These are phyloP conservation scores for Canariomyces notabilis DNA, from an alignment of 2,329 filamentous ascomycete genomes.

Conservation along the genomic window DNA sequence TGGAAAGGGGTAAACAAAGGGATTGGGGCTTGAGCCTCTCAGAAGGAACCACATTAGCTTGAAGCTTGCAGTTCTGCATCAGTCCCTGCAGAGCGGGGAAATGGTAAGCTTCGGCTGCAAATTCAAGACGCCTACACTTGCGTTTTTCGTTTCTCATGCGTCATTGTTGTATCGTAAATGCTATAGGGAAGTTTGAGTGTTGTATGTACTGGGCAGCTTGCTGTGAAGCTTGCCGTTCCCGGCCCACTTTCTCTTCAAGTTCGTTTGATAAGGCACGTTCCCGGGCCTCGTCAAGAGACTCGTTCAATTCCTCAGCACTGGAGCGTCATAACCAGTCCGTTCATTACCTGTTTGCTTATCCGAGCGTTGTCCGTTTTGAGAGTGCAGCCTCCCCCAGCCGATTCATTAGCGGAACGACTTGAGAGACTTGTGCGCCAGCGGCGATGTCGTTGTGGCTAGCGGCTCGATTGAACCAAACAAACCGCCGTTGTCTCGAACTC, in stretches of 20 bases:
- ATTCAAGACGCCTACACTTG: no score
- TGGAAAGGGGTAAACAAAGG: no score
- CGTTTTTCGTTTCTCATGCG: neutral
- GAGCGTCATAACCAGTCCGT: constrained; percentile 3
- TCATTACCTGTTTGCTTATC: neutral
- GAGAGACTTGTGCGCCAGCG: constrained; percentile 42
- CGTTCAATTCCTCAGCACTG: neutral
- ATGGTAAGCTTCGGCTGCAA: no score
- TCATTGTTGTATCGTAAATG: constrained; percentile 10
- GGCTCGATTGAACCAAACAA: constrained; percentile 25
- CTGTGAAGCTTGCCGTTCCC: constrained; percentile 10
- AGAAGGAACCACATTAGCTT: no score
- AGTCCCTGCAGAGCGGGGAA: no score
- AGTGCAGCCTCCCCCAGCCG: neutral
- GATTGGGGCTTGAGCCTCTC: no score
- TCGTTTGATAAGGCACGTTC: no score
- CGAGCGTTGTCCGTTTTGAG: neutral
- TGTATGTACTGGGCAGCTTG: constrained; percentile 25
- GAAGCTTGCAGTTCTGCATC: no score
- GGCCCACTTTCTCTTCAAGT: constrained; percentile 7
- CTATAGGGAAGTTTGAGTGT: constrained; percentile 24
- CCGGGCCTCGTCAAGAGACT: neutral
- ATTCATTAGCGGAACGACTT: constrained; percentile 39
- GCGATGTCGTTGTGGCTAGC: constrained; percentile 33
- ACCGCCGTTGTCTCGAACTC: constrained; percentile 41